Evolutionary conservation across 169 alveolate genomes (phyloP).

Genomic region (Theileria annulata): DNA sequence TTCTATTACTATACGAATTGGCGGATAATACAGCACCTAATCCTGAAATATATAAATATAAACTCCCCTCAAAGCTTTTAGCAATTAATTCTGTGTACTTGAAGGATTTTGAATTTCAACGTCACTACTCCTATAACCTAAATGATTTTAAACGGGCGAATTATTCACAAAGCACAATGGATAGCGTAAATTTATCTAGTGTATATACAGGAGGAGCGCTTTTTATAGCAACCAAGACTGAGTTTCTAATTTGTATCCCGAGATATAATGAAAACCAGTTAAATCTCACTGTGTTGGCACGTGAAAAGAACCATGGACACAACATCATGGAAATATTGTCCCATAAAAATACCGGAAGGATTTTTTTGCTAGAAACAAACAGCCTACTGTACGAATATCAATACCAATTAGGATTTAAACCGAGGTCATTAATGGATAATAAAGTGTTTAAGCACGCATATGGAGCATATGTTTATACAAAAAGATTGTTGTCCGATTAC

Average conservation of each 20-base stretch:
- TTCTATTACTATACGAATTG: constrained; percentile 36
- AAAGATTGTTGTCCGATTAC: background rate
- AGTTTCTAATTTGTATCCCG: constrained; percentile 24
- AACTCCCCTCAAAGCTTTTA: constrained; percentile 40
- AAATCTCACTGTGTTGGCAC: too few species aligned
- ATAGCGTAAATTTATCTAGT: constrained; percentile 3
- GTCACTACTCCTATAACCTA: constrained; percentile 7
- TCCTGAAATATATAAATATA: constrained; percentile 21
- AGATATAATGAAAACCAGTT: background rate
- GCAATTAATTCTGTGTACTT: constrained; percentile 24
- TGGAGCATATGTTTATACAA: background rate
- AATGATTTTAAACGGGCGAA: too few species aligned
- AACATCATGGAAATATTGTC: constrained; percentile 26
- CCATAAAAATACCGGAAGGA: constrained; percentile 41
- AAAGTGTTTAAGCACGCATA: background rate
- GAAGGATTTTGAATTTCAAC: constrained; percentile 55
- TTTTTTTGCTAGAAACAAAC: constrained; percentile 37
- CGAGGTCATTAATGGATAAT: constrained; percentile 23
- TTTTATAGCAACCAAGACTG: constrained; percentile 47
- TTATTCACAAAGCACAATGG: background rate
- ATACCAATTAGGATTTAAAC: constrained; percentile 48
- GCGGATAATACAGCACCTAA: background rate
- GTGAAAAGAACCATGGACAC: constrained; percentile 37
- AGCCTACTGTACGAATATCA: constrained; percentile 56
- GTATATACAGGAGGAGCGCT: constrained; percentile 53